Base-by-base conservation (phyloP, 768 basidiomycete species). In the Suillus subaureus region DNA sequence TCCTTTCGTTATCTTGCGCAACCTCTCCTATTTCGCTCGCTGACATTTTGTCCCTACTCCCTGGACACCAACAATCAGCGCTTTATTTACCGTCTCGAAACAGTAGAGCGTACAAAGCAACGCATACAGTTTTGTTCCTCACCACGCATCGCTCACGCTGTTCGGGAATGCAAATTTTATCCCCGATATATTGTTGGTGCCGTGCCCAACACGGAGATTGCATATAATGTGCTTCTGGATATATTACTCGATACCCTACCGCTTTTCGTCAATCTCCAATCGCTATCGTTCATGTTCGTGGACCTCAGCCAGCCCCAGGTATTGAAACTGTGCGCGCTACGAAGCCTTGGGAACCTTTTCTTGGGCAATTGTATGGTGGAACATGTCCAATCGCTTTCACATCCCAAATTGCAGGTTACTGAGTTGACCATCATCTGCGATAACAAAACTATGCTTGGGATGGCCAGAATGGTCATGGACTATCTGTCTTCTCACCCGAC, bases 41-140 rank as follows among this genome's bases (percentile, higher is more conserved):
- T 64, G 43, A 31, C 61, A 43, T 64, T 64, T 33, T 63, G 61
- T 63, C 61, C 64, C 31, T 64, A 62, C 64, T 62, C 60, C n/a
- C 12, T 64, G 42, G 64, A 63, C 61, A 39, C 11, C 18, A 9
- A 35, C 6, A 45, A 35, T 31, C 8, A 23, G 31, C 61, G 64
- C 31, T 42, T n/a, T 8, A 61, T 64, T 33, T n/a, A 28, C 21
- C 28, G 47, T 18, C 9, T 33, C 2, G 43, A 64, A 23, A 43
- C 35, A 18, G 35, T 64, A 35, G 43, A 64, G 64, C 39, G 61
- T 37, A 47, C 55, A 60, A 33, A 33, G 8, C 40, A 18, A 26
- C 61, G 60, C 31, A 39, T 64, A 64, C 21, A 18, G 21, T 64
- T 63, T 43, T 64, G 64, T 21, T 42, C 64, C n/a, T 64, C 64